Percentiles rank a stretch among this genome's conserved stretches.
Conservation (phyloP, 805 yeast genomes). For the Zygosaccharomyces gambellarensis region DNA sequence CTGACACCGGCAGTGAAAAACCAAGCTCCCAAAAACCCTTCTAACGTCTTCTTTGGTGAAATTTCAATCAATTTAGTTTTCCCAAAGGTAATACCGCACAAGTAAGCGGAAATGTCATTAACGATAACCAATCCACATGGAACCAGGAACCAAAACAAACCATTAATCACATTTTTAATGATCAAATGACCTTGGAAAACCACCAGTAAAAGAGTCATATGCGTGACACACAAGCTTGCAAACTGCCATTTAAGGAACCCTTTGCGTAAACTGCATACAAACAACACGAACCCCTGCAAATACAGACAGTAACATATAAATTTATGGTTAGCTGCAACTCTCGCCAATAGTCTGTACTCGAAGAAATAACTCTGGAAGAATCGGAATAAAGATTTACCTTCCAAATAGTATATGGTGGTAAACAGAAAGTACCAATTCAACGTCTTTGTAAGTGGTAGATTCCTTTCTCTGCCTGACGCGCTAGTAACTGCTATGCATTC, state of each 20-base stretch:
- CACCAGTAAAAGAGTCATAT: conserved; percentile 84
- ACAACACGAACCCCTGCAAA: conserved; percentile 81
- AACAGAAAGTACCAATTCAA: conserved; percentile 89
- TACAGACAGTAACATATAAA: conserved; percentile 80
- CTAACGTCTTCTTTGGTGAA: conserved; percentile 95
- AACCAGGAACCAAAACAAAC: conserved; percentile 88
- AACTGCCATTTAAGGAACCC: conserved; percentile 90
- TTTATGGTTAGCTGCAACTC: conserved; percentile 71
- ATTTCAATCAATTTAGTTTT: conserved; percentile 85
- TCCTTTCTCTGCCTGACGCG: conserved; percentile 72
- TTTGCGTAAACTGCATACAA: conserved; percentile 82
- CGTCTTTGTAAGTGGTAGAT: conserved; percentile 75
- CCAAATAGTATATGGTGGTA: conserved; percentile 83
- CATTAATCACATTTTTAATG: conserved; percentile 81
- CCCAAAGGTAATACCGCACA: conserved; percentile 96
- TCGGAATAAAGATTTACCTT: conserved; percentile 74
- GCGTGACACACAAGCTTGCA: conserved; percentile 88
- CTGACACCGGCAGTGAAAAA: conserved; percentile 79
- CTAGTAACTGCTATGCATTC: conserved; percentile 87
- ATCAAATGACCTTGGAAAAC: conserved; percentile 93
- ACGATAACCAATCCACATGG: conserved; percentile 90
- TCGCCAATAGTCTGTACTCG: conserved; percentile 40
- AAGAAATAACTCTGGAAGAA: conserved; percentile 50
- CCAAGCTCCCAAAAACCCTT: conserved; percentile 98
- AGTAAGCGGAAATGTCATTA: conserved; percentile 92